These are phyloP conservation scores for Abrus pulchellus DNA, from an alignment of 306 rosid genomes.

Conservation along the genomic window DNA sequence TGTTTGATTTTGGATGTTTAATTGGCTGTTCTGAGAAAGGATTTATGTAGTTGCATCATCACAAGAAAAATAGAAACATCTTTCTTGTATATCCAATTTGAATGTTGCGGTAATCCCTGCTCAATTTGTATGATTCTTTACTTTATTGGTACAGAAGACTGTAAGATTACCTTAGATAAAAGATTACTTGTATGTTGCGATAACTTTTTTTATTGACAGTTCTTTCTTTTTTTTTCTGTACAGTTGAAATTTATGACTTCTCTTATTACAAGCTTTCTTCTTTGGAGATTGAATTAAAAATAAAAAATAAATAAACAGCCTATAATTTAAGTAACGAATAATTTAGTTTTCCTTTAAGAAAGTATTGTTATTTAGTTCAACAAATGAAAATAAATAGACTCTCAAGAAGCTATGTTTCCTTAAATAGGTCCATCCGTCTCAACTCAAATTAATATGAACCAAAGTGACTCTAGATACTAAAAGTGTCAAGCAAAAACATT, in stretches of 20 bases:
- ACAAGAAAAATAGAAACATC: background rate
- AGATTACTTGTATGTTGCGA: background rate
- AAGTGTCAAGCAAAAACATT: too few relatives aligned
- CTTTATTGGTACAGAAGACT: slow-evolving; percentile 25
- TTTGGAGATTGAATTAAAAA: background rate
- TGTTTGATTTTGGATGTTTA: slow-evolving; percentile 42
- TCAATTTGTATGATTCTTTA: slow-evolving; percentile 42
- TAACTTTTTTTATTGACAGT: background rate
- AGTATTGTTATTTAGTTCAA: too few relatives aligned
- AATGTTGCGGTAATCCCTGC: background rate
- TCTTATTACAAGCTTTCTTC: background rate
- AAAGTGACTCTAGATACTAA: too few relatives aligned
- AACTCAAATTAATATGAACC: too few relatives aligned
- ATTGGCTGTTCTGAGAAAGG: background rate
- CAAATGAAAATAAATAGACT: background rate
- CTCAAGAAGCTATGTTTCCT: background rate
- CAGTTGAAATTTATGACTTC: background rate
- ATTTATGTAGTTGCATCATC: background rate
- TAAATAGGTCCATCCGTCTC: background rate
- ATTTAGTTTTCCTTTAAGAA: too few relatives aligned
- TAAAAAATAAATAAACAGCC: background rate
- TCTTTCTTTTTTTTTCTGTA: background rate
- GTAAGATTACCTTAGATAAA: slow-evolving; percentile 15
- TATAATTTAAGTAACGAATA: background rate
- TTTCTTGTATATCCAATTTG: slow-evolving; percentile 18